These are phyloP conservation scores for Tolypocladium ovalisporum DNA, from an alignment of 2,329 filamentous ascomycete genomes.

Conservation along the genomic window DNA sequence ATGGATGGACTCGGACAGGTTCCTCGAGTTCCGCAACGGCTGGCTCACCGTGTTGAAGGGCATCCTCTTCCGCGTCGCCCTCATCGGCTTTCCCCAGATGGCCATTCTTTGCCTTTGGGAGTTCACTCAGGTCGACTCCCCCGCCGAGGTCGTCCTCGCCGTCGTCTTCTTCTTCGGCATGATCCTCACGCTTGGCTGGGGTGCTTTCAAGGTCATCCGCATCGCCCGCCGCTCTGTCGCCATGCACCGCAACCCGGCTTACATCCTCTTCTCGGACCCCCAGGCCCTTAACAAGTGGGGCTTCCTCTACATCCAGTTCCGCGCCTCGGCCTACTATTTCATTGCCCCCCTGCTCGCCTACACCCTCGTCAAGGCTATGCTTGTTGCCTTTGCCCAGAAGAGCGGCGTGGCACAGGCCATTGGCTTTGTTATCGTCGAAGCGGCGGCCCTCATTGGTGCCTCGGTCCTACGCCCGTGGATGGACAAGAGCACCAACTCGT, in stretches of 20 bases:
- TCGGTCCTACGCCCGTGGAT: slow-evolving; percentile 87
- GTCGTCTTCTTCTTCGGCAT: slow-evolving; percentile 83
- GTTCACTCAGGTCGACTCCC: slow-evolving; percentile 74
- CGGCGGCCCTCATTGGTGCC: slow-evolving; percentile 62
- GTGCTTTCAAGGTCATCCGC: slow-evolving; percentile 77
- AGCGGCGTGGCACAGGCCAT: slow-evolving; percentile 66
- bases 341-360: slow-evolving; percentile 72
- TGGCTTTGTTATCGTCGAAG: slow-evolving; percentile 74
- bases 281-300: slow-evolving; percentile 94
- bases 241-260: slow-evolving; percentile 93
- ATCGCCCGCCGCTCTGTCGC: slow-evolving; percentile 79
- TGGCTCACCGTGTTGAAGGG: slow-evolving; percentile 91
- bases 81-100: slow-evolving; percentile 90
- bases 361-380: slow-evolving; percentile 77
- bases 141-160: slow-evolving; percentile 75
- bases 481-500: slow-evolving; percentile 96
- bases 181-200: slow-evolving; percentile 69
- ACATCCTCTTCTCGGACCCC: slow-evolving; percentile 95
- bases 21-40: slow-evolving; percentile 86
- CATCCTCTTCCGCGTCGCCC: slow-evolving; percentile 79
- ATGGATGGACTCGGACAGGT: slow-evolving; percentile 76
- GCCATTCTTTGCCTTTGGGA: slow-evolving; percentile 88
- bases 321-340: slow-evolving; percentile 92
- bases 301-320: slow-evolving; percentile 94
- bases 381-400: slow-evolving; percentile 71